Percentiles rank a stretch among this genome's conserved stretches.
These are phyloP conservation scores for Vaccinium corymbosum DNA, from an alignment of 148 eudicot species.

Conservation along the genomic window DNA sequence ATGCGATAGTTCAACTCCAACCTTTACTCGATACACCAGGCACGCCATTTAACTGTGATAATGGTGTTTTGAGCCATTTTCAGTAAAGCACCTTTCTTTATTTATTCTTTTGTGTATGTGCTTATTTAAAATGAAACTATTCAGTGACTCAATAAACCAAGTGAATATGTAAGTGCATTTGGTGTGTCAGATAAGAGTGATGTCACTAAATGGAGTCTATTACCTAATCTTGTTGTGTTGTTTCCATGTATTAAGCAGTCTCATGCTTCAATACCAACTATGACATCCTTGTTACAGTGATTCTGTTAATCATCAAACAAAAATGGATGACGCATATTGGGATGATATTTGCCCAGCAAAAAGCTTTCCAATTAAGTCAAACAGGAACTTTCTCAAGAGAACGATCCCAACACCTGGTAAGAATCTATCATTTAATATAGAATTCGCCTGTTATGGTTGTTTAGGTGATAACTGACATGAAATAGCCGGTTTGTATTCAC, in stretches of 20 bases:
- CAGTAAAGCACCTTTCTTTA: conserved; percentile 7
- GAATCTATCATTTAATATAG: background rate
- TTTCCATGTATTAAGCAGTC: conserved; percentile 3
- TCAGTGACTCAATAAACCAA: background rate
- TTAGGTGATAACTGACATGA: background rate
- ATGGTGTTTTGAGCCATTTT: background rate
- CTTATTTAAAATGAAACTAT: background rate
- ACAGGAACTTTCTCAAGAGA: conserved; percentile 31
- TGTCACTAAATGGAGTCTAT: background rate
- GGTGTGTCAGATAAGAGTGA: background rate
- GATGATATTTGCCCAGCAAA: conserved; percentile 26
- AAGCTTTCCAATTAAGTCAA: conserved; percentile 12
- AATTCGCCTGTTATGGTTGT: background rate
- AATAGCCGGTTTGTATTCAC: background rate
- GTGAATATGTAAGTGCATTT: background rate
- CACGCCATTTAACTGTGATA: background rate
- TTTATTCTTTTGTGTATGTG: background rate
- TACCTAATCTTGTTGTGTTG: background rate
- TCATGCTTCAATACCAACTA: background rate
- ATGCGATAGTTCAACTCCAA: background rate
- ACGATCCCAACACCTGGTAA: conserved; percentile 53
- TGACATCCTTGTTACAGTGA: conserved; percentile 32
- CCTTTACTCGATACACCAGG: background rate
- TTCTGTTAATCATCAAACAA: conserved; percentile 27
- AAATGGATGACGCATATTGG: conserved; percentile 21